Evolutionary conservation across 2,329 filamentous ascomycete genomes (phyloP).

Genomic region (Acephala macrosclerotiorum): DNA sequence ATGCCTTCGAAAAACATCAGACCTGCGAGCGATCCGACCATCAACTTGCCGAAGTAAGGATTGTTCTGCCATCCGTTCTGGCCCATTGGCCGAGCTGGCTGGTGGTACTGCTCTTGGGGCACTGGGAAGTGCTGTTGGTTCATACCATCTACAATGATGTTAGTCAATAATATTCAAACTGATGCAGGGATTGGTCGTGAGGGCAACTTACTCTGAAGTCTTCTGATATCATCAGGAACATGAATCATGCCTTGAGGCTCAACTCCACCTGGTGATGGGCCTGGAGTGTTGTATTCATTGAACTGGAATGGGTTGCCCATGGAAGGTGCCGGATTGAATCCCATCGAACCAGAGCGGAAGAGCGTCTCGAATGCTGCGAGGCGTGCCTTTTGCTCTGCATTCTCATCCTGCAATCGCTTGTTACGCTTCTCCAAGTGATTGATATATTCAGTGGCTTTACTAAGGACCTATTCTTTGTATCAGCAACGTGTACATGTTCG

Average conservation of each 20-base stretch:
- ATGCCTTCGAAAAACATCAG: constrained; percentile 91
- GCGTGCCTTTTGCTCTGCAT: constrained; percentile 77
- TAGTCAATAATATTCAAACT: neutral
- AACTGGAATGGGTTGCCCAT: constrained; percentile 48
- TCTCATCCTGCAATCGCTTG: constrained; percentile 81
- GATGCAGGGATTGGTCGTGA: neutral
- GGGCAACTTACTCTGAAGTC: constrained; percentile 33
- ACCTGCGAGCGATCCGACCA: constrained; percentile 91
- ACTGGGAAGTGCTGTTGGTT: constrained; percentile 44
- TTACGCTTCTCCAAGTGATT: constrained; percentile 92
- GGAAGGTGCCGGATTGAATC: constrained; percentile 58
- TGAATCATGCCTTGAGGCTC: constrained; percentile 67
- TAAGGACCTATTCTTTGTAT: constrained; percentile 61
- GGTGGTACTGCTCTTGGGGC: constrained; percentile 53
- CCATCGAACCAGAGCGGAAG: constrained; percentile 78
- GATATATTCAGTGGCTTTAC: constrained; percentile 97
- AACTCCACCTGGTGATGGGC: constrained; percentile 37
- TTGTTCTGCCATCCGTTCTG: constrained; percentile 62
- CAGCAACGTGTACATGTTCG: constrained; percentile 9
- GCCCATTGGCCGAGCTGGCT: constrained; percentile 59
- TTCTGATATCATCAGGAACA: constrained; percentile 69
- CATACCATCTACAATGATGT: constrained; percentile 28
- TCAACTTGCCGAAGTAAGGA: constrained; percentile 76
- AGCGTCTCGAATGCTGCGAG: constrained; percentile 80
- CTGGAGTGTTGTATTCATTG: constrained; percentile 41